Percentiles rank a stretch among this genome's conserved stretches.
phyloP scores from a whole-genome alignment of 2,329 filamentous ascomycete species.

The Trichophyton equinum region DNA sequence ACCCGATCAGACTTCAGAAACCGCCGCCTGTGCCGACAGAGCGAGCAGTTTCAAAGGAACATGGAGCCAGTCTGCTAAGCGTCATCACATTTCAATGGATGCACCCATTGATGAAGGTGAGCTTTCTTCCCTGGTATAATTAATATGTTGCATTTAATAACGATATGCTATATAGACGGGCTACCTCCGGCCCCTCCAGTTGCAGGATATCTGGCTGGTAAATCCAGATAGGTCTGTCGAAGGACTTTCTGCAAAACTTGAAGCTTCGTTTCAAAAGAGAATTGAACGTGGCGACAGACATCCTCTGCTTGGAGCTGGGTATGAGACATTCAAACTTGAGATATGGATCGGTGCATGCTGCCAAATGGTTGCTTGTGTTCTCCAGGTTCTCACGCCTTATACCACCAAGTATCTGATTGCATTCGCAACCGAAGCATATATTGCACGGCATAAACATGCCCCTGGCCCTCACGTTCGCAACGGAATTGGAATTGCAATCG shows the following conservation, averaged over 20 bases:
- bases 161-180: conserved; percentile 45
- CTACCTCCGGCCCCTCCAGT: conserved; percentile 70
- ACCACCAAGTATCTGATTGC: conserved; percentile 73
- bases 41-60: conserved; percentile 51
- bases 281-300: conserved; percentile 55
- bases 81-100: conserved; percentile 80
- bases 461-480: conserved; percentile 56
- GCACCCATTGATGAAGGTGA: conserved; percentile 65
- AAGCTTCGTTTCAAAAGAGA: conserved; percentile 57
- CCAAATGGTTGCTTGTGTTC: conserved; percentile 57
- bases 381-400: conserved; percentile 73
- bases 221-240: conserved; percentile 69
- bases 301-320: conserved; percentile 66
- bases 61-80: conserved; percentile 62
- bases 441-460: conserved; percentile 41
- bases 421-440: conserved; percentile 69
- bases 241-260: conserved; percentile 53
- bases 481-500: conserved; percentile 73
- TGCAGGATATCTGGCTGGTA: conserved; percentile 77
- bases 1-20: conserved; percentile 35
- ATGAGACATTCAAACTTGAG: conserved; percentile 74
- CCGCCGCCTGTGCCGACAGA: conserved; percentile 45
- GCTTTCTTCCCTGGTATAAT: conserved; percentile 19
- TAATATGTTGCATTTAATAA: neutral
- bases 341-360: conserved; percentile 75